Evolutionary conservation across 1,139 yeast genomes (phyloP).

Genomic region (Wickerhamiella pararugosa): DNA sequence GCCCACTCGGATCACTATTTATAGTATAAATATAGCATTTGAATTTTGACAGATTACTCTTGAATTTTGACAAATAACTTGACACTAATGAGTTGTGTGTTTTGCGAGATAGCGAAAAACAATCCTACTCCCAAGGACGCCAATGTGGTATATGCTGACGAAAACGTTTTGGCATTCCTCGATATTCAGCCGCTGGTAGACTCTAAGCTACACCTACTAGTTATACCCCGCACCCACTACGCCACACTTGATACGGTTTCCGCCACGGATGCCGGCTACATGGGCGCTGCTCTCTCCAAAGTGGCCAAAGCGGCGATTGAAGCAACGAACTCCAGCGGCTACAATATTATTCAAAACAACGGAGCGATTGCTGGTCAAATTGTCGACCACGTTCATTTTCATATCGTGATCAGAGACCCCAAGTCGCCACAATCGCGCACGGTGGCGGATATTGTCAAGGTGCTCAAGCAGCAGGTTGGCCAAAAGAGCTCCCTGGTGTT

Average conservation of each 20-base stretch:
- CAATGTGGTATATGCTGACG: conserved; percentile 17
- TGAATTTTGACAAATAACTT: no score
- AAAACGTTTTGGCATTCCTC: conserved; percentile 36
- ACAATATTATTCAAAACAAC: conserved; percentile 72
- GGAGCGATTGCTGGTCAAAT: conserved; percentile 79
- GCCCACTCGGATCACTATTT: no score
- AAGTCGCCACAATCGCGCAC: background rate
- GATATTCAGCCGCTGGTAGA: conserved; percentile 58
- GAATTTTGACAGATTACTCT: no score
- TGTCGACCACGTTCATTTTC: conserved; percentile 86
- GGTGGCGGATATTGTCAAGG: conserved; percentile 7
- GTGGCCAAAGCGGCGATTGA: conserved; percentile 38
- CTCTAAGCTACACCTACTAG: conserved; percentile 56
- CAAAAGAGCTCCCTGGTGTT: conserved; percentile 6
- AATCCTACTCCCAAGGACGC: conserved; percentile 12
- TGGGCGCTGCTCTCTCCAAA: conserved; percentile 54
- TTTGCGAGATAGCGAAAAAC: conserved; percentile 17
- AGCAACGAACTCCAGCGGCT: conserved; percentile 52
- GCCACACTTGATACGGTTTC: conserved; percentile 68
- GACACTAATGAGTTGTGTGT: conserved; percentile 13
- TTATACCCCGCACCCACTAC: conserved; percentile 73
- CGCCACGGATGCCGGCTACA: conserved; percentile 46
- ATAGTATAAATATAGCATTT: no score
- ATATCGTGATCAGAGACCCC: conserved; percentile 25
- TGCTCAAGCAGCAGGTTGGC: conserved; percentile 2